These are phyloP conservation scores for Alternaria brassicae DNA, from an alignment of 2,329 filamentous ascomycete genomes.

Conservation along the genomic window DNA sequence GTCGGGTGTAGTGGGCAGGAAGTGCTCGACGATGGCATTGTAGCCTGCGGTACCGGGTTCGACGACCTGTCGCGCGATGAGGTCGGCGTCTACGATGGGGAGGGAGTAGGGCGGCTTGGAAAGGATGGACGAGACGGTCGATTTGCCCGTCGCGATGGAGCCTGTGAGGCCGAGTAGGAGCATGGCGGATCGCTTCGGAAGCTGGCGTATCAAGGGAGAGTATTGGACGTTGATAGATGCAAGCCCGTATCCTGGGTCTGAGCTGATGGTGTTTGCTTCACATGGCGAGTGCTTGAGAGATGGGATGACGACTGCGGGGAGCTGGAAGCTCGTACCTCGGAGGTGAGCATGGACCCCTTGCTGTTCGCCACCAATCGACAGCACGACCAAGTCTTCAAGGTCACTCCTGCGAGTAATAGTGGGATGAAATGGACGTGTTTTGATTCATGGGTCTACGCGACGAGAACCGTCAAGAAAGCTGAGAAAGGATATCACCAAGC, in stretches of 20 bases:
- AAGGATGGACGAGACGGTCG: slow-evolving; percentile 87
- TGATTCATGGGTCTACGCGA: neutral
- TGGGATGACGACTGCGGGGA: slow-evolving; percentile 20
- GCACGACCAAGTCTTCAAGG: neutral
- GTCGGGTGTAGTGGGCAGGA: slow-evolving; percentile 82
- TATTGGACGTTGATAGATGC: neutral
- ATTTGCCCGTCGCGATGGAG: slow-evolving; percentile 98
- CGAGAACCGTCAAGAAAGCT: neutral
- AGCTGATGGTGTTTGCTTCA: slow-evolving; percentile 5
- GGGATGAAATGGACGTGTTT: neutral
- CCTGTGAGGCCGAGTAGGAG: slow-evolving; percentile 94
- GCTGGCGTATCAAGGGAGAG: neutral
- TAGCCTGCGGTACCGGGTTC: slow-evolving; percentile 90
- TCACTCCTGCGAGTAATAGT: neutral
- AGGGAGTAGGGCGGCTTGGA: slow-evolving; percentile 80
- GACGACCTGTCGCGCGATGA: slow-evolving; percentile 90
- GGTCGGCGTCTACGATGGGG: slow-evolving; percentile 91
- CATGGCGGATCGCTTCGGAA: slow-evolving; percentile 63
- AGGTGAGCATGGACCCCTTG: slow-evolving; percentile 8
- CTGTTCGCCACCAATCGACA: neutral
- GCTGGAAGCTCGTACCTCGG: slow-evolving; percentile 16
- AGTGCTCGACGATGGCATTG: slow-evolving; percentile 79
- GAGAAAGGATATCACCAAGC: slow-evolving; percentile 10
- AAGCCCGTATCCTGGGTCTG: neutral
- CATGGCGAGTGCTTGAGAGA: slow-evolving; percentile 9